These are phyloP conservation scores for Cutaneotrichosporon cavernicola DNA, from an alignment of 1,284 basidiomycete species.

Conservation along the genomic window DNA sequence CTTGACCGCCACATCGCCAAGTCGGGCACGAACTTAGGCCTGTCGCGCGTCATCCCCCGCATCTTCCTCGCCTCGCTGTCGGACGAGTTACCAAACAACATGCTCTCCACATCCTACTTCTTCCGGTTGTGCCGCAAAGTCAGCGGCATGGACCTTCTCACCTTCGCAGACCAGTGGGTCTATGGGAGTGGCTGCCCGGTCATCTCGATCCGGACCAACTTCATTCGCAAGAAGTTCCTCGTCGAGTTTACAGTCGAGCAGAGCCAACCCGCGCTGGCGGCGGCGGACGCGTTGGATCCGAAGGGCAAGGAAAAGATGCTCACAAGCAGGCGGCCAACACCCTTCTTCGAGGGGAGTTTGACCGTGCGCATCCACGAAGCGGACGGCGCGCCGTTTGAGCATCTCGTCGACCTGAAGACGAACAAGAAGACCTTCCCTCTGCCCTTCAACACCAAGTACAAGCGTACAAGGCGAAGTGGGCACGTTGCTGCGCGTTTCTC, in stretches of 20 bases:
- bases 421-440: conserved; percentile 90
- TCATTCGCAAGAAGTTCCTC: conserved; percentile 97
- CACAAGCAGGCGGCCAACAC: conserved; percentile 73
- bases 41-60: conserved; percentile 92
- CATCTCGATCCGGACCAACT: conserved; percentile 84
- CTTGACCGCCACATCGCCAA: conserved; percentile 91
- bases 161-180: conserved; percentile 97
- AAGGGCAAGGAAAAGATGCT: conserved; percentile 49
- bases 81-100: conserved; percentile 81
- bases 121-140: conserved; percentile 90
- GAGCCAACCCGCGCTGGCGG: conserved; percentile 67
- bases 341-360: conserved; percentile 89
- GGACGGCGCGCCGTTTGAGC: conserved; percentile 98
- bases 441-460: conserved; percentile 99
- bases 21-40: conserved; percentile 88
- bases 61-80: conserved; percentile 91
- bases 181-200: conserved; percentile 94
- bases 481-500: conserved; percentile 74
- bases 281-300: conserved; percentile 20
- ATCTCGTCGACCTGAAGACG: conserved; percentile 87
- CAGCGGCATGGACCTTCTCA: conserved; percentile 81
- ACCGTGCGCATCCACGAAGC: conserved; percentile 98
- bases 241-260: conserved; percentile 95
- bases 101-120: conserved; percentile 86
- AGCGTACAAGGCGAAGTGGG: conserved; percentile 74